These are phyloP conservation scores for Vanderwaltozyma polyspora DNA, from an alignment of 805 yeast genomes.

Conservation along the genomic window DNA sequence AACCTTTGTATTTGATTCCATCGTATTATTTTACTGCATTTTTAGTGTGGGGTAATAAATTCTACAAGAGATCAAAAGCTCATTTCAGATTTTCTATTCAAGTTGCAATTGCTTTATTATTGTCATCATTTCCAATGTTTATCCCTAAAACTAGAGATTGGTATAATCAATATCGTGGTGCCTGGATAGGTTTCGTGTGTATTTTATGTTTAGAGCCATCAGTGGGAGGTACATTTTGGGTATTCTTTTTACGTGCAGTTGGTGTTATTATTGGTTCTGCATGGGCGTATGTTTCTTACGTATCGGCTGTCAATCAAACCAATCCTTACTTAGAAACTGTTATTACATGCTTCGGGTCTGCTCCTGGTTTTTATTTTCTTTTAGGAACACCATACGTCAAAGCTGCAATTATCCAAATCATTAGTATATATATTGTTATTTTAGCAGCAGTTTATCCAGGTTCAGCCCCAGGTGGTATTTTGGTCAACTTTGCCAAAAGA, in stretches of 20 bases:
- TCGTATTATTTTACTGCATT: background rate
- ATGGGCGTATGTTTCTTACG: slow-evolving; percentile 39
- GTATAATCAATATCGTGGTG: slow-evolving; percentile 38
- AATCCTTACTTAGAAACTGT: slow-evolving; percentile 34
- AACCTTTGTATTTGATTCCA: background rate
- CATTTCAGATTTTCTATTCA: slow-evolving; percentile 39
- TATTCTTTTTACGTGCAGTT: slow-evolving; percentile 35
- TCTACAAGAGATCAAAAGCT: slow-evolving; percentile 16
- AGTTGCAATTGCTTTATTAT: slow-evolving; percentile 34
- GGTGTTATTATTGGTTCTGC: slow-evolving; percentile 39
- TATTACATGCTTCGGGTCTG: slow-evolving; percentile 33
- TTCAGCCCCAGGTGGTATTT: slow-evolving; percentile 29
- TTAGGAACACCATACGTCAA: slow-evolving; percentile 38
- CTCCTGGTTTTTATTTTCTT: slow-evolving; percentile 36
- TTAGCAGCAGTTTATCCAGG: slow-evolving; percentile 35
- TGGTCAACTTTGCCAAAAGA: slow-evolving; percentile 37
- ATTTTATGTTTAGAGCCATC: slow-evolving; percentile 39
- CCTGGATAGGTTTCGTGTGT: slow-evolving; percentile 46
- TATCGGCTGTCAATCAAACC: slow-evolving; percentile 32
- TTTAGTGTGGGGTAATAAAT: slow-evolving; percentile 9
- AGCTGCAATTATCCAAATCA: slow-evolving; percentile 39
- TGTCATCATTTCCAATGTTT: slow-evolving; percentile 42
- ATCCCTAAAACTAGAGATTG: slow-evolving; percentile 36
- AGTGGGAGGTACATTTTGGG: slow-evolving; percentile 40
- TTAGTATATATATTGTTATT: slow-evolving; percentile 36